Evolutionary conservation across 192 early-diverging fungal genomes (phyloP).

Genomic region (Dissophora globulifera): DNA sequence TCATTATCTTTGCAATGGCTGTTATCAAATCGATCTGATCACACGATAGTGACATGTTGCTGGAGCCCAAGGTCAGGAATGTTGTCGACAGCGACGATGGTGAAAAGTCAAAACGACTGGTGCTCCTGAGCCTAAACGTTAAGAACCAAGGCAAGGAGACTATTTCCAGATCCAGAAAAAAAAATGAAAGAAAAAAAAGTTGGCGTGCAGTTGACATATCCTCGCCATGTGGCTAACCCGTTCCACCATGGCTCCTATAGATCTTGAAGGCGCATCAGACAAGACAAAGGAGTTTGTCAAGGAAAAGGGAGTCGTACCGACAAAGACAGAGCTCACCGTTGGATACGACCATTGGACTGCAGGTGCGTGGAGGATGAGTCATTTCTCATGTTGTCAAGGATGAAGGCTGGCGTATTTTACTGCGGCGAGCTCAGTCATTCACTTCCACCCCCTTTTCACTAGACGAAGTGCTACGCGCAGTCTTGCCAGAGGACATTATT

Average conservation of each 20-base stretch:
- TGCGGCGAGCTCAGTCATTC: too few species aligned
- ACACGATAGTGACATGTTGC: conserved; percentile 62
- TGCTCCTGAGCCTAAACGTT: conserved; percentile 61
- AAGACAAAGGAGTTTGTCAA: conserved; percentile 61
- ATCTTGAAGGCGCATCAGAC: conserved; percentile 61
- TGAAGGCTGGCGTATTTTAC: not conserved
- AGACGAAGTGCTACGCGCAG: conserved; percentile 91
- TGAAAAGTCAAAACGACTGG: conserved; percentile 59
- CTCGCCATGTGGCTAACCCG: too few species aligned
- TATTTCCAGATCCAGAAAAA: too few species aligned
- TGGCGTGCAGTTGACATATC: too few species aligned
- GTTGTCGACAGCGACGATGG: conserved; percentile 66
- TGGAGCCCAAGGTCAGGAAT: conserved; percentile 72
- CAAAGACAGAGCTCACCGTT: conserved; percentile 67
- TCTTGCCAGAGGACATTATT: conserved; percentile 80
- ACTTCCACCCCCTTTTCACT: too few species aligned
- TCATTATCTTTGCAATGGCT: too few species aligned
- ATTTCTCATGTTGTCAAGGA: not conserved
- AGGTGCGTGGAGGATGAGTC: conserved; percentile 57
- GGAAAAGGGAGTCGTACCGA: conserved; percentile 60
- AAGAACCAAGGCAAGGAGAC: conserved; percentile 33
- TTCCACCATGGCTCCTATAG: conserved; percentile 4
- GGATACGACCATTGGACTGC: conserved; percentile 92
- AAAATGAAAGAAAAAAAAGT: too few species aligned
- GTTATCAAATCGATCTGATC: too few species aligned